phyloP scores from a whole-genome alignment of 2,329 filamentous ascomycete species.

The Clarireedia homoeocarpa region DNA sequence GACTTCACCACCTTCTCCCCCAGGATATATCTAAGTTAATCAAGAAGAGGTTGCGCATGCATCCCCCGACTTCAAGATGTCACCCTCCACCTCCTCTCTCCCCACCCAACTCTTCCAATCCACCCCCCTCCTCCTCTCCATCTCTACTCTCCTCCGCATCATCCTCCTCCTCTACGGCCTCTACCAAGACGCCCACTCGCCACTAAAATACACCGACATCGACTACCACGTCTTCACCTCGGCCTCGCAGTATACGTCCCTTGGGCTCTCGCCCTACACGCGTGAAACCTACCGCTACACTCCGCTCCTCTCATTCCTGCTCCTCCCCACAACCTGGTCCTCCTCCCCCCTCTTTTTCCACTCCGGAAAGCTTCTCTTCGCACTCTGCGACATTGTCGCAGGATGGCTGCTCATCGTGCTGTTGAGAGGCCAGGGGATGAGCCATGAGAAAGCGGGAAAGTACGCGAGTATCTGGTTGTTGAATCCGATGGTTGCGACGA shows the following conservation, averaged over 20 bases:
- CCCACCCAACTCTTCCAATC: conserved; percentile 5
- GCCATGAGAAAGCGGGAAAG: conserved; percentile 50
- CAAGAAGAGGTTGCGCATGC: no score
- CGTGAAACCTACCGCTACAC: conserved; percentile 97
- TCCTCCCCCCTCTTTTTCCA: conserved; percentile 49
- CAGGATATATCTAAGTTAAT: no score
- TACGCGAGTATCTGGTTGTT: conserved; percentile 87
- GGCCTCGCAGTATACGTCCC: conserved; percentile 67
- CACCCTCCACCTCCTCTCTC: not conserved
- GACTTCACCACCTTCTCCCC: not conserved
- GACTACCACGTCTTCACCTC: conserved; percentile 99
- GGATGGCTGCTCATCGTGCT: conserved; percentile 67
- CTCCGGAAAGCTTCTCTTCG: conserved; percentile 83
- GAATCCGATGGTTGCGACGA: conserved; percentile 97
- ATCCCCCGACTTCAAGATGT: not conserved
- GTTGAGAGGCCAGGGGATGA: conserved; percentile 34
- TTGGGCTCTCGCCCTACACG: conserved; percentile 68
- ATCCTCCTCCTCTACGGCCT: conserved; percentile 78
- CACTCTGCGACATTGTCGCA: conserved; percentile 71
- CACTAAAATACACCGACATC: conserved; percentile 97
- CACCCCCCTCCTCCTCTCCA: conserved; percentile 42
- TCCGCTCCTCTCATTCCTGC: conserved; percentile 82
- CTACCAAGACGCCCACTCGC: conserved; percentile 85
- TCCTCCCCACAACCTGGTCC: conserved; percentile 66
- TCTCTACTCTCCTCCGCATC: conserved; percentile 58